These are phyloP conservation scores for Aspergillus novofumigatus DNA, from an alignment of 2,329 filamentous ascomycete species.

Conservation along the genomic window DNA sequence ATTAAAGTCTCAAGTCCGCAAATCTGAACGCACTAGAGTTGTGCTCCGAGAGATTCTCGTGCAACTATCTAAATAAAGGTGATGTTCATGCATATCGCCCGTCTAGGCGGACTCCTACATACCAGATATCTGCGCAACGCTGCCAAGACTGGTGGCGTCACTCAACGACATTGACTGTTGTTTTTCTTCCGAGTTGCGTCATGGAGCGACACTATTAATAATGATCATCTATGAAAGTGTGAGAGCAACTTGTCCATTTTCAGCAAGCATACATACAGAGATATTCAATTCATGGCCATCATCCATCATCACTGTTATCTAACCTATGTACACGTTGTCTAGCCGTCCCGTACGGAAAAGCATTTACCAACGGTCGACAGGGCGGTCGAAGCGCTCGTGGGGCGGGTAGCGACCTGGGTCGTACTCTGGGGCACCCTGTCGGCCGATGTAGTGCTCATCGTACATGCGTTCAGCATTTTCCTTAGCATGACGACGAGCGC, in stretches of 20 bases:
- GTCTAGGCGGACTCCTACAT: constrained; percentile 17
- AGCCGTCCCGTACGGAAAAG: neutral
- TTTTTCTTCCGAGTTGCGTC: neutral
- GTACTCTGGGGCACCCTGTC: constrained; percentile 47
- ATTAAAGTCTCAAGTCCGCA: neutral
- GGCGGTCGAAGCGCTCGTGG: constrained; percentile 27
- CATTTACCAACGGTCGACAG: constrained; percentile 19
- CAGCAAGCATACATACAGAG: neutral
- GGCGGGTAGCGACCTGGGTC: constrained; percentile 44
- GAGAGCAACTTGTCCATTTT: neutral
- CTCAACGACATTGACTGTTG: neutral
- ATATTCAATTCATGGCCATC: neutral
- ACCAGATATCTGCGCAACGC: constrained; percentile 1
- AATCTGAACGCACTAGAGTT: no score
- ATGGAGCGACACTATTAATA: no score
- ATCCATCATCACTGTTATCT: constrained; percentile 3
- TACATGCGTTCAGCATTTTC: constrained; percentile 58
- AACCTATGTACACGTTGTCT: neutral
- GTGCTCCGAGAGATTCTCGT: no score
- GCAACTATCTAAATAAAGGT: neutral
- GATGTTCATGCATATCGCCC: constrained; percentile 13
- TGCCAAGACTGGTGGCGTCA: neutral
- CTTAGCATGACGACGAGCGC: constrained; percentile 57
- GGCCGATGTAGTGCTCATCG: constrained; percentile 56
- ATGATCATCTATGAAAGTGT: neutral